These are phyloP conservation scores for Hypoxylon sp. DNA, from an alignment of 2,329 filamentous ascomycete genomes.

Conservation along the genomic window DNA sequence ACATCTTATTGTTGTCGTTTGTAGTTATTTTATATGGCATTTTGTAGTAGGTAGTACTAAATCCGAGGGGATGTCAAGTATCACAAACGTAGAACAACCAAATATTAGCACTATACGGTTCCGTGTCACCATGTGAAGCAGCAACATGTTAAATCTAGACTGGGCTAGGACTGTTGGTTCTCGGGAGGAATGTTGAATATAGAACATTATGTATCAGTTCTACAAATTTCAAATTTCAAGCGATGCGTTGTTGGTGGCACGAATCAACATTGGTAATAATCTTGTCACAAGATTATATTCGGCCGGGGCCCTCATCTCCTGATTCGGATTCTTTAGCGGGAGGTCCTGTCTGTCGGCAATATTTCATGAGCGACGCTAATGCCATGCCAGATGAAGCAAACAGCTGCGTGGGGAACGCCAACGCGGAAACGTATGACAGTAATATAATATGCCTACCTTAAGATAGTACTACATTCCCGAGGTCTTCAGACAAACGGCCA, in stretches of 20 bases:
- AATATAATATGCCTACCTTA: too few relatives aligned
- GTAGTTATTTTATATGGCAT: too few relatives aligned
- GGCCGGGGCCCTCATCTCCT: background rate
- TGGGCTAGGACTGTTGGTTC: conserved; percentile 1
- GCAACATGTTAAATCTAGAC: background rate
- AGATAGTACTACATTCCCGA: conserved; percentile 1
- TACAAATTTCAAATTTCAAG: background rate
- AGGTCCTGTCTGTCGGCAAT: background rate
- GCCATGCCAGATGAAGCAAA: conserved; percentile 18
- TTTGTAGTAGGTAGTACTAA: too few relatives aligned
- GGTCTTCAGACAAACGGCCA: too few relatives aligned
- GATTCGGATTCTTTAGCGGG: conserved; percentile 20
- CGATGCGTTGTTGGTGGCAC: conserved; percentile 9
- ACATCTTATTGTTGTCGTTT: background rate
- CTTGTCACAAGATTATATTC: conserved; percentile 1
- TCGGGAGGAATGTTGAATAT: too few relatives aligned
- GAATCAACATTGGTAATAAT: background rate
- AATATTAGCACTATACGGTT: conserved; percentile 8
- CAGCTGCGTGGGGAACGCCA: too few relatives aligned
- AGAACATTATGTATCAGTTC: too few relatives aligned
- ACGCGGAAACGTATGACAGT: conserved; percentile 4
- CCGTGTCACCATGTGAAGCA: conserved; percentile 9
- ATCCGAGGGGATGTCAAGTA: conserved; percentile 9
- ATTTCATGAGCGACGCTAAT: background rate
- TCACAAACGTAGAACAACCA: conserved; percentile 8